Base-by-base conservation (phyloP, 768 basidiomycete species). In the Collybiopsis luxurians region DNA sequence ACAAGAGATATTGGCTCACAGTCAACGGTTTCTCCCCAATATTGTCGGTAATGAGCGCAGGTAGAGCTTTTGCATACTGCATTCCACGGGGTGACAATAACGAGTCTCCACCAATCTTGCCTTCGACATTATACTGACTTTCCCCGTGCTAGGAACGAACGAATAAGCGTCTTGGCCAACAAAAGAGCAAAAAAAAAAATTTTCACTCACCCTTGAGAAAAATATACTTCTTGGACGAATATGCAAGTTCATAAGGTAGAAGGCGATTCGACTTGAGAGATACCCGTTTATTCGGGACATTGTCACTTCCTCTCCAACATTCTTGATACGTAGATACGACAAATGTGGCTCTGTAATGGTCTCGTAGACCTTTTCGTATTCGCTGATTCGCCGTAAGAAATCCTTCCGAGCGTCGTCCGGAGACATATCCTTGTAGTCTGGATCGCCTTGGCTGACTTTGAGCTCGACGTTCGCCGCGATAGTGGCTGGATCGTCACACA, bases 41-140 rank as follows among this genome's bases (percentile, higher is more conserved):
- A 64, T 95, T 96, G 59, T 96, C 87, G 54, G 79, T 87, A 64
- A 99, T 87, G 56, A 99, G 75, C 24, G 81, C 85, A 1, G 97
- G 97, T 12, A 99, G 79, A 3, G 94, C 91, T 17, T 73, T 71
- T 7, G 95, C 87, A 70, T 99, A 99, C 63, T 87, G 74, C 76
- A 89, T 78, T 2, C 97, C 97, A 56, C 87, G 84, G 28, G 81
- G 77, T 0, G 95, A 98, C 44, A 99, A 75, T 17, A 85, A 71
- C 0, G 97, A 92, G 68, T 99, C 97, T n/a, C 97, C 97, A 23
- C 97, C 97, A 58, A 99, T 97, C 74, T 95, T 92, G 11, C 96
- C 96, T 62, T 92, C 87, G 4, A 99, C 84, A 65, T 99, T 99
- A 73, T 83, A 98, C 72, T 94, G 91, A 65, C 94, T 97, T 72